Evolutionary conservation across 495 filamentous ascomycete genomes (phyloP).

Genomic region (Copromyces sp.): DNA sequence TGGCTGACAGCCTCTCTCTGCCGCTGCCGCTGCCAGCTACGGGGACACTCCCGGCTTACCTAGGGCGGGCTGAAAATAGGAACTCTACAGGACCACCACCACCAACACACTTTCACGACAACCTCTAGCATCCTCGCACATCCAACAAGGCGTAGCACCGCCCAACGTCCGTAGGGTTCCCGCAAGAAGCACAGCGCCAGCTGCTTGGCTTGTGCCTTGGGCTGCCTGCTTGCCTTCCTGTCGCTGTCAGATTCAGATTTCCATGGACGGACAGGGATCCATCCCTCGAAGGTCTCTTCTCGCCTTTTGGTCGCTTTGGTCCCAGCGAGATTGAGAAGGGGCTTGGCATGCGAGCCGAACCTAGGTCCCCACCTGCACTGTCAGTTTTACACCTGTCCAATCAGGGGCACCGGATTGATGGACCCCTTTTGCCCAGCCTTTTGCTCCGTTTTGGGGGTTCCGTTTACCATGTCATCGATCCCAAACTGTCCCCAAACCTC

Average conservation of each 20-base stretch:
- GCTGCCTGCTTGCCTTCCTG: not conserved
- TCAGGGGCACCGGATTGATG: not conserved
- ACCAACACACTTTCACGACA: not conserved
- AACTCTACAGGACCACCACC: not conserved
- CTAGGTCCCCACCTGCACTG: not conserved
- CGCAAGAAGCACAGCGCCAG: not conserved
- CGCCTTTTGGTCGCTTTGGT: not conserved
- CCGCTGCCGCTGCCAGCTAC: not conserved
- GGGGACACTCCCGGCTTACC: not conserved
- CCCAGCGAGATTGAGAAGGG: not conserved
- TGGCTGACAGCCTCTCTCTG: not conserved
- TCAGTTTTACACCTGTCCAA: not conserved
- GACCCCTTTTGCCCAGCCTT: not conserved
- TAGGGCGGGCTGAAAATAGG: not conserved
- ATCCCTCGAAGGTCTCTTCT: not conserved
- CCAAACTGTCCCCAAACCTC: too few relatives aligned
- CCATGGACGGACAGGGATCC: not conserved
- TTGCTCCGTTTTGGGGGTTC: not conserved
- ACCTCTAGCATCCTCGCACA: not conserved
- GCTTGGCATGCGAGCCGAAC: not conserved
- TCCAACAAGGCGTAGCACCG: not conserved
- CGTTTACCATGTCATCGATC: not conserved
- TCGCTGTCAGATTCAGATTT: not conserved
- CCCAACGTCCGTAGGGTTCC: not conserved
- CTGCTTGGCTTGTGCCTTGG: not conserved